Base-by-base conservation (phyloP, 2,329 filamentous ascomycete genomes). In the Neonectria ditissima region DNA sequence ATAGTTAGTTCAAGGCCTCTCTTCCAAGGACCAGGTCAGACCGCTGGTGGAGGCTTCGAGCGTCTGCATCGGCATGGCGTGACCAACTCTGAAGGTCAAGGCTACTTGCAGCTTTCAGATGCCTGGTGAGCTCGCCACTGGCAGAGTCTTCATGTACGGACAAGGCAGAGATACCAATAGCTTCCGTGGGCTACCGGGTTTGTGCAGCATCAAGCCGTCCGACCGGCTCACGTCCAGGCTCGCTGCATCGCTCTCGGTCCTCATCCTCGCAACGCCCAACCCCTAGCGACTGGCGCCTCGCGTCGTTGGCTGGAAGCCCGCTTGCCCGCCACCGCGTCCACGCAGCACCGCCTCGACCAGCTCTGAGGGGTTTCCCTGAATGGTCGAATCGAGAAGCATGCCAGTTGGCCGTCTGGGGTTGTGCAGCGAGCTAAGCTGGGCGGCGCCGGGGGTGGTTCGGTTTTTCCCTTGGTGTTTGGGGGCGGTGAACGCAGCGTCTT, bases 401-500 rank as follows among this genome's bases (percentile, higher is more conserved):
- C 62, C 71, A 73, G 69, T 37, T 73, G 71, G 64, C 69, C 50
- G 59, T 62, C 63, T 66, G 62, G 71, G 71, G 62, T 69, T 67
- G 56, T 69, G 65, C 63, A 69, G 39, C 45, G 39, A 66, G 64
- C 69, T 73, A 72, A 59, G 39, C 57, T 26, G 28, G 52, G n/a
- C 41, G 58, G n/a, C n/a, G 37, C n/a, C n/a, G 37, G n/a, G n/a
- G 37, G 63, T 69, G 65, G 63, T 70, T 62, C 55, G 59, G 53
- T 65, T 65, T 41, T 30, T 26, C 28, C 16, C 24, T 41, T n/a
- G 14, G 41, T 47, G 20, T 18, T 34, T 44, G 58, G 67, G 34
- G 44, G 71, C 71, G 71, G 71, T 73, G 71, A 73, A 69, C 60
- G 14, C 58, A 41, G n/a, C 4, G 18, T n/a, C 53, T 68, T 45